phyloP scores from a whole-genome alignment of 106 monocot genomes.

The Dendrobium chrysotoxum region DNA sequence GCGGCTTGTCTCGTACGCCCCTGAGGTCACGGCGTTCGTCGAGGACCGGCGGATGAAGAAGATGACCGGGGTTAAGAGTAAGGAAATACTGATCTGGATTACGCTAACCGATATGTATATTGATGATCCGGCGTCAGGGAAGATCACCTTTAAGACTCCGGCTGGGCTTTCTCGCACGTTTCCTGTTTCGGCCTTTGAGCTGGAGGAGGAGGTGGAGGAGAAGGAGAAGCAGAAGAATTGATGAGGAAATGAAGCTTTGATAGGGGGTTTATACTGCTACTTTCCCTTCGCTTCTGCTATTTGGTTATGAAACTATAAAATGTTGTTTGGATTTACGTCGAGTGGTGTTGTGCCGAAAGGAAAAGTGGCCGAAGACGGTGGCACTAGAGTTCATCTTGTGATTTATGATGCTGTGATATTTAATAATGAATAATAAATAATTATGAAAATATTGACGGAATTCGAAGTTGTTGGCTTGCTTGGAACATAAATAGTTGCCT shows the following conservation, averaged over 20 bases:
- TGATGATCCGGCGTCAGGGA: constrained; percentile 19
- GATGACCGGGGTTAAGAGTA: constrained; percentile 44
- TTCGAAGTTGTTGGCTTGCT: not conserved
- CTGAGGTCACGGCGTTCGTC: constrained; percentile 40
- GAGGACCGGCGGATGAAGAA: constrained; percentile 43
- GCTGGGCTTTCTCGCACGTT: constrained; percentile 19
- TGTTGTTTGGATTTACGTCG: not conserved
- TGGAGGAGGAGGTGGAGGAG: constrained; percentile 1
- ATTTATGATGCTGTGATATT: not conserved
- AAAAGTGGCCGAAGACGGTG: not conserved
- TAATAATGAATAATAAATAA: not conserved
- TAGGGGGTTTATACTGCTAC: not conserved
- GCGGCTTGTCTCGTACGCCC: constrained; percentile 22
- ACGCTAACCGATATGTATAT: constrained; percentile 27
- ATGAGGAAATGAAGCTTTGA: not conserved
- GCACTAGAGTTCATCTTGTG: not conserved
- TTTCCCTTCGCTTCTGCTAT: not conserved
- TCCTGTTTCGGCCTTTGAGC: constrained; percentile 36
- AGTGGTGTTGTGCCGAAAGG: not conserved
- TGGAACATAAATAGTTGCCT: not conserved
- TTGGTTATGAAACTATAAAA: not conserved
- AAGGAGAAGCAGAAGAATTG: not conserved
- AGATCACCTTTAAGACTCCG: constrained; percentile 32
- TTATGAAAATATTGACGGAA: not conserved
- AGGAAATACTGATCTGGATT: constrained; percentile 39